Conservation (phyloP, 306 rosid species). For the Prunus dulcis region DNA sequence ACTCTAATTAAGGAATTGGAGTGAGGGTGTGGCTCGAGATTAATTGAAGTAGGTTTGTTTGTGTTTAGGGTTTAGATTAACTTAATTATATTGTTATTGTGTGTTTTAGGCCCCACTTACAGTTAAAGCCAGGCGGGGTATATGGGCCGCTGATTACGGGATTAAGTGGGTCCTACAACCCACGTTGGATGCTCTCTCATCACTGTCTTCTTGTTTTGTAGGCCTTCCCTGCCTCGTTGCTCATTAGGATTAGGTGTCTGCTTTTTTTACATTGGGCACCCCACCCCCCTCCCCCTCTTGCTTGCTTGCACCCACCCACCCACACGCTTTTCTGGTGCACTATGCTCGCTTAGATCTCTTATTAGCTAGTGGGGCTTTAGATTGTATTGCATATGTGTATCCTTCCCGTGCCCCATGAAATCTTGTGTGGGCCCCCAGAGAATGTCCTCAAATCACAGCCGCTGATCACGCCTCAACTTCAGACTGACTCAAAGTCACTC, state of each 20-base stretch:
- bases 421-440: slow-evolving; percentile 20
- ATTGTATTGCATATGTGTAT: background rate
- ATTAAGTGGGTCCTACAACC: slow-evolving; percentile 31
- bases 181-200: slow-evolving; percentile 37
- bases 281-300: no score
- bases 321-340: background rate
- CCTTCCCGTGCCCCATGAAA: slow-evolving; percentile 16
- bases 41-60: background rate
- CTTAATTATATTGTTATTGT: background rate
- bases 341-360: background rate
- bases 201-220: slow-evolving; percentile 22
- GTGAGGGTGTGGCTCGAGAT: slow-evolving; percentile 61
- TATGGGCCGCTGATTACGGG: slow-evolving; percentile 66
- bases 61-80: background rate
- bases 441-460: slow-evolving; percentile 45
- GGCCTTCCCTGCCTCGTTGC: background rate
- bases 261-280: background rate
- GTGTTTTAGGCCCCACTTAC: slow-evolving; percentile 25
- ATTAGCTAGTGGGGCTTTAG: slow-evolving; percentile 7
- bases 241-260: background rate
- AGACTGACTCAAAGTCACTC: slow-evolving; percentile 22
- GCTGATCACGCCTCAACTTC: slow-evolving; percentile 47
- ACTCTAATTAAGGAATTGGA: no score
- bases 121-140: slow-evolving; percentile 27
- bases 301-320: background rate